Evolutionary conservation across 2,329 filamentous ascomycete species (phyloP).

Genomic region (Epichloe bromicola): DNA sequence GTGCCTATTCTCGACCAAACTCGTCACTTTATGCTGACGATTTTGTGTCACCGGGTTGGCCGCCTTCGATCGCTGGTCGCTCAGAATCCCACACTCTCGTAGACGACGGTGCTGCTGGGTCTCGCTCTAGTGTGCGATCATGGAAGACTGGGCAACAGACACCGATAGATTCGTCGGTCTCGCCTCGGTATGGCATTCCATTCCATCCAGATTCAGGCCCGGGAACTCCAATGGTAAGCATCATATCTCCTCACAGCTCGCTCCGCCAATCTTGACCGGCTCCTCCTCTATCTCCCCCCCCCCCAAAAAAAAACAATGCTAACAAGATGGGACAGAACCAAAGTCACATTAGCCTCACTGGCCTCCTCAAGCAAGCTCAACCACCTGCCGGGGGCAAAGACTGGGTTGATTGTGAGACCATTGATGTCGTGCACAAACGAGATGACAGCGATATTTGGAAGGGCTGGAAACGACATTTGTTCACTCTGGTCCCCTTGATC

Average conservation of each 20-base stretch:
- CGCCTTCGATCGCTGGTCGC: conserved; percentile 10
- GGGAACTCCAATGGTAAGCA: conserved; percentile 9
- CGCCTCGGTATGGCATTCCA: conserved; percentile 6
- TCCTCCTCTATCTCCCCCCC: not conserved
- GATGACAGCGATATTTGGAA: conserved; percentile 31
- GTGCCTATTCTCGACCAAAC: conserved; percentile 2
- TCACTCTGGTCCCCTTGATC: conserved; percentile 23
- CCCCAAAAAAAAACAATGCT: not conserved
- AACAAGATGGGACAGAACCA: conserved; percentile 20
- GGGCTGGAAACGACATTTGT: conserved; percentile 29
- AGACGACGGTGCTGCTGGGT: conserved; percentile 16
- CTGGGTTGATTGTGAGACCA: conserved; percentile 18
- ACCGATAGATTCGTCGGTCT: conserved; percentile 6
- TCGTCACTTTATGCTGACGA: conserved; percentile 5
- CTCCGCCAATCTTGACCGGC: not conserved
- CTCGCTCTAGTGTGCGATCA: conserved; percentile 12
- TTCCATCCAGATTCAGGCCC: conserved; percentile 7
- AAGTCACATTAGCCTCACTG: conserved; percentile 28
- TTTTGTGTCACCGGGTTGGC: conserved; percentile 7
- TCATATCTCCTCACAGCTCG: not conserved
- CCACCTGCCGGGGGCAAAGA: conserved; percentile 20
- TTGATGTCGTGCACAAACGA: conserved; percentile 28
- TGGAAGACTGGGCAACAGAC: conserved; percentile 11
- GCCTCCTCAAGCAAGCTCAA: conserved; percentile 22
- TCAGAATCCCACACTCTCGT: conserved; percentile 18